These are phyloP conservation scores for Annulohypoxylon bovei DNA, from an alignment of 495 filamentous ascomycete genomes.

Conservation along the genomic window DNA sequence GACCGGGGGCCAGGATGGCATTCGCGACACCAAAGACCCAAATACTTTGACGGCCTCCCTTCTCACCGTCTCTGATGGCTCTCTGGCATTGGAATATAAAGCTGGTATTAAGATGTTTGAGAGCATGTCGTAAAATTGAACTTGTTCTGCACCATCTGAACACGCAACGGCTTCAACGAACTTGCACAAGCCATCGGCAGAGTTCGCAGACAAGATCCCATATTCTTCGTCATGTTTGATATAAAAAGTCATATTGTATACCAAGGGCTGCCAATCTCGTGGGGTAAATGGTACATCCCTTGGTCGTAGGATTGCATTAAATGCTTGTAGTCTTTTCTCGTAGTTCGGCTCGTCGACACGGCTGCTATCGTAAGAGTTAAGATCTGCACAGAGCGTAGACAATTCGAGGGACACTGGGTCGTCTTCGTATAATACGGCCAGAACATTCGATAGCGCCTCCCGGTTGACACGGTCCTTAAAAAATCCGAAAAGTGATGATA, in stretches of 20 bases:
- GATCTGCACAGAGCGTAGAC: slow-evolving; percentile 75
- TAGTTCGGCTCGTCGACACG: slow-evolving; percentile 88
- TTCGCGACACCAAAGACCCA: slow-evolving; percentile 76
- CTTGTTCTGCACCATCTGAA: slow-evolving; percentile 52
- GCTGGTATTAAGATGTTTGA: slow-evolving; percentile 74
- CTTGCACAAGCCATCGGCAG: slow-evolving; percentile 80
- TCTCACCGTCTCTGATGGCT: slow-evolving; percentile 83
- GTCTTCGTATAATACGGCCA: slow-evolving; percentile 71
- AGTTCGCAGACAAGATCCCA: slow-evolving; percentile 80
- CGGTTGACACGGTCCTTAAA: slow-evolving; percentile 83
- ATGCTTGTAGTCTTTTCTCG: slow-evolving; percentile 79
- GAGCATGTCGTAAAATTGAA: slow-evolving; percentile 59
- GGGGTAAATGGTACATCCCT: slow-evolving; percentile 63
- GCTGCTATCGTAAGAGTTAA: slow-evolving; percentile 77
- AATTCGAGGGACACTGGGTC: slow-evolving; percentile 69
- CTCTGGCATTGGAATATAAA: slow-evolving; percentile 75
- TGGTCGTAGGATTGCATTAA: slow-evolving; percentile 73
- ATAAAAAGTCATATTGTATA: slow-evolving; percentile 90
- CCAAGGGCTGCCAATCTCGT: slow-evolving; percentile 88
- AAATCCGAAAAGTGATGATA: slow-evolving; percentile 82
- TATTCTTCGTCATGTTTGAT: slow-evolving; percentile 89
- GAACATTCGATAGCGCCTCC: slow-evolving; percentile 73
- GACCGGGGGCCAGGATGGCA: slow-evolving; percentile 73
- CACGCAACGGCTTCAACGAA: slow-evolving; percentile 71
- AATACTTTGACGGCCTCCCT: slow-evolving; percentile 81